These are phyloP conservation scores for Ophiognomonia clavigignenti-juglandacearum DNA, from an alignment of 2,329 filamentous ascomycete genomes.

Conservation along the genomic window DNA sequence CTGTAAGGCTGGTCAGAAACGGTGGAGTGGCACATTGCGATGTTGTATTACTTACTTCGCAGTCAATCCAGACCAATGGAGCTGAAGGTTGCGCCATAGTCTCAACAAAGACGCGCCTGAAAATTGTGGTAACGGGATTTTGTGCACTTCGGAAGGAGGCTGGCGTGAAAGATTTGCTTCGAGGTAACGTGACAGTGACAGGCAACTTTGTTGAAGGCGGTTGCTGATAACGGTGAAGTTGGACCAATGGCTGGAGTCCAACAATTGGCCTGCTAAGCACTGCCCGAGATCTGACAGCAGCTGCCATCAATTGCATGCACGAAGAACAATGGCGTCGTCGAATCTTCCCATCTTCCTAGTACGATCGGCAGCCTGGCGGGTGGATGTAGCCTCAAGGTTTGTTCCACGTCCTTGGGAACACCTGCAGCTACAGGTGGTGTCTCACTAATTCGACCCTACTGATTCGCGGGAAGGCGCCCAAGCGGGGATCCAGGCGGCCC, in stretches of 20 bases:
- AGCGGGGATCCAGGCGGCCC: too few species aligned
- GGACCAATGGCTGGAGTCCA: background rate
- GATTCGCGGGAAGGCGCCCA: too few species aligned
- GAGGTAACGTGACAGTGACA: constrained; percentile 13
- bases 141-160: too few species aligned
- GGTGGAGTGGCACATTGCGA: background rate
- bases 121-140: too few species aligned
- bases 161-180: background rate
- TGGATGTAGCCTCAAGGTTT: too few species aligned
- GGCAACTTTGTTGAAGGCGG: too few species aligned
- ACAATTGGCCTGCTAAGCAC: background rate
- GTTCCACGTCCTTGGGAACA: too few species aligned
- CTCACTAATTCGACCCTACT: too few species aligned
- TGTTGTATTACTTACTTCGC: constrained; percentile 37
- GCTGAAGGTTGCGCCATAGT: too few species aligned
- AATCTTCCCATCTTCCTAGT: background rate
- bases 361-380: background rate
- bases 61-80: constrained; percentile 85
- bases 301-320: background rate
- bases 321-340: background rate
- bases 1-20: constrained; percentile 38
- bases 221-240: constrained; percentile 2
- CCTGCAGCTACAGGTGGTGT: too few species aligned
- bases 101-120: too few species aligned
- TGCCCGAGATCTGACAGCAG: background rate